These are phyloP conservation scores for Corchorus capsularis DNA, from an alignment of 345 rosid genomes.

Conservation along the genomic window DNA sequence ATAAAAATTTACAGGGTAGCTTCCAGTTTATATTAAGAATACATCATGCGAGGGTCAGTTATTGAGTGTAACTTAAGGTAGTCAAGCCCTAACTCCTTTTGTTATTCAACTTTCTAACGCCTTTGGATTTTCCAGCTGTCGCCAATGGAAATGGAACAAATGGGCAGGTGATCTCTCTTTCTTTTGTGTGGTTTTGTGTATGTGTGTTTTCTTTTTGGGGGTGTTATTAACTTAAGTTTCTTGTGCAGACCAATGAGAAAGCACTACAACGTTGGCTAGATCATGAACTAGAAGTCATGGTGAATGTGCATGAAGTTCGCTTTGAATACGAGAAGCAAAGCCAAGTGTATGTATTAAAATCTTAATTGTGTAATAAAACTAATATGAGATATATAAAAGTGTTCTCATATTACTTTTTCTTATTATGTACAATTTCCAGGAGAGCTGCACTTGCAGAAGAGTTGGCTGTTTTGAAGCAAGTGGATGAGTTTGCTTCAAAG, in stretches of 20 bases:
- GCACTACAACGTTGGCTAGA: slow-evolving; percentile 92
- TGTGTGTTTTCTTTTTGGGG: not conserved
- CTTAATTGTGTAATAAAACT: slow-evolving; percentile 10
- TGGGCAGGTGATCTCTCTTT: slow-evolving; percentile 66
- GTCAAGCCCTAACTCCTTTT: not conserved
- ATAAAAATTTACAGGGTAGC: not conserved
- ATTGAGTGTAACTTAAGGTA: not conserved
- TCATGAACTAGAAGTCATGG: slow-evolving; percentile 98
- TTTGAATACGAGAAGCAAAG: slow-evolving; percentile 96
- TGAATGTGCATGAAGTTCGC: slow-evolving; percentile 98
- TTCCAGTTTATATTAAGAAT: slow-evolving; percentile 6
- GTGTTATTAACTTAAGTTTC: slow-evolving; percentile 11
- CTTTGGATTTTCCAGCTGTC: slow-evolving; percentile 50
- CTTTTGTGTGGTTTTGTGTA: not conserved
- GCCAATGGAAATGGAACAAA: slow-evolving; percentile 74
- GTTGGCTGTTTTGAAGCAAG: slow-evolving; percentile 85
- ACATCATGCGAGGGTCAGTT: slow-evolving; percentile 16
- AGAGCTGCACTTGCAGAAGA: slow-evolving; percentile 96
- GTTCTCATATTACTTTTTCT: slow-evolving; percentile 15
- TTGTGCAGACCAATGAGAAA: slow-evolving; percentile 78
- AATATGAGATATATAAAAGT: slow-evolving; percentile 1
- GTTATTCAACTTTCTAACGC: slow-evolving; percentile 35
- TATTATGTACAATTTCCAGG: slow-evolving; percentile 40
- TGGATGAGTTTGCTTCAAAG: slow-evolving; percentile 82
- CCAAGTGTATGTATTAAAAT: slow-evolving; percentile 72